A percentile compares a stretch with the other conserved stretches of the same genome.
Conservation (phyloP, 2,329 filamentous ascomycete species). For the Calonectria ilicicola region DNA sequence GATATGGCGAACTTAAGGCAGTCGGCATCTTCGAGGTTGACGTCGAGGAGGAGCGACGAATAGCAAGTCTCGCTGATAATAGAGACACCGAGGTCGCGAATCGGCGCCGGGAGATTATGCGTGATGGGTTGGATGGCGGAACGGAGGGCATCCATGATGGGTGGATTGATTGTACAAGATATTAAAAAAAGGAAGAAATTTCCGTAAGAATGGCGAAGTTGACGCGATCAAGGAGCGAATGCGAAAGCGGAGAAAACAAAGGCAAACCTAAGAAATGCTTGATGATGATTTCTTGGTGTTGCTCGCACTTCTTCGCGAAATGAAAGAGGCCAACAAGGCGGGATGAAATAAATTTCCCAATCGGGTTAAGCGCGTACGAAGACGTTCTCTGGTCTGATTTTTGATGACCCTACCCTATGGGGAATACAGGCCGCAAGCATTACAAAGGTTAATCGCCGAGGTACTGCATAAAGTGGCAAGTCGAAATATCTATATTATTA, state of each 20-base stretch:
- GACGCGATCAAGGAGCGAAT: slow-evolving; percentile 29
- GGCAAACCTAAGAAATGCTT: not conserved
- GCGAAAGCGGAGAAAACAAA: slow-evolving; percentile 26
- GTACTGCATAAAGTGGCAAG: too few species aligned
- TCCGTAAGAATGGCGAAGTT: not conserved
- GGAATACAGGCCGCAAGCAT: too few species aligned
- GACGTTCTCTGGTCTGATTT: slow-evolving; percentile 17
- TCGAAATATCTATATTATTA: too few species aligned
- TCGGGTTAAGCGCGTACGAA: not conserved
- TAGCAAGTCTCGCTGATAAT: slow-evolving; percentile 90
- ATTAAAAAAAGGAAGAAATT: not conserved
- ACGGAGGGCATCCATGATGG: slow-evolving; percentile 71
- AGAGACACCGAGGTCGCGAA: slow-evolving; percentile 80
- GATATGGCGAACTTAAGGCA: slow-evolving; percentile 93
- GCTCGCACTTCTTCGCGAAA: slow-evolving; percentile 6
- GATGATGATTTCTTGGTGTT: slow-evolving; percentile 13
- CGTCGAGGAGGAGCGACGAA: slow-evolving; percentile 84
- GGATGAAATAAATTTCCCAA: slow-evolving; percentile 17
- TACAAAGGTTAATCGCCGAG: too few species aligned
- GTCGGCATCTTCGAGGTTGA: slow-evolving; percentile 80
- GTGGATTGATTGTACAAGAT: not conserved
- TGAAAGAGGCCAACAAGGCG: slow-evolving; percentile 39
- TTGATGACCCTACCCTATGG: slow-evolving; percentile 7
- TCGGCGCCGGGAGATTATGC: slow-evolving; percentile 77
- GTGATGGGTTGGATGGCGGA: slow-evolving; percentile 76